Percentiles rank a stretch among this genome's conserved stretches.
Evolutionary conservation across 2,329 filamentous ascomycete species (phyloP).

Genomic region (Lizonia empirigonia): DNA sequence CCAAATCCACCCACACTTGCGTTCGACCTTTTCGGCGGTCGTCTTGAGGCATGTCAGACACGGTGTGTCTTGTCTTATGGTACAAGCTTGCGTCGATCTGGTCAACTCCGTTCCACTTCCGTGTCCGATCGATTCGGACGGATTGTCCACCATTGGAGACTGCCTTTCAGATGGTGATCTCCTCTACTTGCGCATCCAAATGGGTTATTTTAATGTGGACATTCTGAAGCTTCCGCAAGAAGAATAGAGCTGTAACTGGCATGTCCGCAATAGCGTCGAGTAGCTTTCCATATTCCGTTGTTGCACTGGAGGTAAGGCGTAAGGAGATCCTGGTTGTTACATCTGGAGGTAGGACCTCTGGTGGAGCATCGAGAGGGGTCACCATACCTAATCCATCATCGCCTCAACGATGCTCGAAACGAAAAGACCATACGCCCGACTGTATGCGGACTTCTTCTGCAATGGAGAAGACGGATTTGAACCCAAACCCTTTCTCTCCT

Average conservation of each 20-base stretch:
- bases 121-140: too few relatives aligned
- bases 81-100: too few relatives aligned
- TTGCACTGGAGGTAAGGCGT: neutral
- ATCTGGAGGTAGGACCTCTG: neutral
- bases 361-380: conserved; percentile 47
- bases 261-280: neutral
- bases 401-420: conserved; percentile 41
- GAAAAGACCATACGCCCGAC: conserved; percentile 48
- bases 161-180: too few relatives aligned
- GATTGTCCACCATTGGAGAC: too few relatives aligned
- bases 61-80: too few relatives aligned
- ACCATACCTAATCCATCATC: conserved; percentile 60
- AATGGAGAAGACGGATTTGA: conserved; percentile 46
- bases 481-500: conserved; percentile 48
- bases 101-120: too few relatives aligned
- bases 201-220: too few relatives aligned
- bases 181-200: too few relatives aligned
- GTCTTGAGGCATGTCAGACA: too few relatives aligned
- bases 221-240: too few relatives aligned
- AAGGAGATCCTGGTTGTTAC: neutral
- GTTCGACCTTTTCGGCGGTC: neutral
- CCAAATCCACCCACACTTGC: neutral
- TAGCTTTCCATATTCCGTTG: neutral
- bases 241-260: neutral
- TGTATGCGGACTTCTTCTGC: conserved; percentile 48